A percentile compares a stretch with the other conserved stretches of the same genome.
Conservation (phyloP, 257 asterid genomes). For the Nicotiana attenuata region DNA sequence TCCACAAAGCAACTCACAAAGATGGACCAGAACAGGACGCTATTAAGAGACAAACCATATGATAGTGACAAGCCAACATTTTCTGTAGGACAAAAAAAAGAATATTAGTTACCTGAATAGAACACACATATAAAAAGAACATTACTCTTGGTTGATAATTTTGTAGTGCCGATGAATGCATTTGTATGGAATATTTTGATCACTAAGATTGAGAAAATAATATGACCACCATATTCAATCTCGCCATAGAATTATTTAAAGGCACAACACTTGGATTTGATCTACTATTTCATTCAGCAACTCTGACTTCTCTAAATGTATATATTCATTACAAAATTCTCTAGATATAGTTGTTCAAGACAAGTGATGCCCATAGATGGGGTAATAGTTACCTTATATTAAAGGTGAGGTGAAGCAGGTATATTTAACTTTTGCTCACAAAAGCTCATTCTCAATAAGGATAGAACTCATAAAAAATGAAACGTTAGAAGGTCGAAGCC, state of each 20-base stretch:
- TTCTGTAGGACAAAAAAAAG: conserved; percentile 38
- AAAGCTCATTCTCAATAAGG: not conserved
- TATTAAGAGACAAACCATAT: conserved; percentile 78
- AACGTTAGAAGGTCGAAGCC: not conserved
- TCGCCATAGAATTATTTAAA: not conserved
- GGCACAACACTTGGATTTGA: not conserved
- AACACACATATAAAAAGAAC: not conserved
- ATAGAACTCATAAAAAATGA: not conserved
- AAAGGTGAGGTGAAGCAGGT: not conserved
- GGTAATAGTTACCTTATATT: not conserved
- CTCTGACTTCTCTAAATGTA: not conserved
- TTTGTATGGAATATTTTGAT: not conserved
- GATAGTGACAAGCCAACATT: conserved; percentile 85
- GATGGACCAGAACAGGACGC: conserved; percentile 56
- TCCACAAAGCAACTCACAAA: conserved; percentile 79
- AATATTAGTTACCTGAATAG: not conserved
- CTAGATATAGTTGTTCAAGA: not conserved
- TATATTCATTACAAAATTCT: not conserved
- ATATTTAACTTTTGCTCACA: not conserved
- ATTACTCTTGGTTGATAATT: not conserved
- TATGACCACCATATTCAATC: not conserved
- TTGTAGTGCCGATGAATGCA: not conserved
- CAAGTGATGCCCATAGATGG: not conserved
- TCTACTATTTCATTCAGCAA: not conserved
- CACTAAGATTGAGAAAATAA: not conserved